Base-by-base conservation (phyloP, 1,139 yeast genomes). In the Suhomyces bribrorum region DNA sequence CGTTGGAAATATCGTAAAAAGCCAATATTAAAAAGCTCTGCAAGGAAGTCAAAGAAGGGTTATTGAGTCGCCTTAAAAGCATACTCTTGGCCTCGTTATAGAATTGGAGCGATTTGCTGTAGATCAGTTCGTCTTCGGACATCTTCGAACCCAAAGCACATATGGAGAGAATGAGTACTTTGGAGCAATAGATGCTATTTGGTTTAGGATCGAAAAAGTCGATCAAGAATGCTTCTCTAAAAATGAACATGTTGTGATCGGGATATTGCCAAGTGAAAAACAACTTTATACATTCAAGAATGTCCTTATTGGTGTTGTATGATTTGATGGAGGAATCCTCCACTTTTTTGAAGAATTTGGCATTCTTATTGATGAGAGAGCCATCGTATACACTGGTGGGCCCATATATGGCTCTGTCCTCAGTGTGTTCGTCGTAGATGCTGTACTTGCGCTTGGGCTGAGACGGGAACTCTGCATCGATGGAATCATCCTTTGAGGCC, bases 221-320 rank as follows among this genome's bases (percentile, higher is more conserved):
- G 42, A 66, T 69, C 32, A 81, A 58, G 50, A 81, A 81, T n/a
- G 84, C 79, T 50, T 81, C 87, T 42, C 87, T 60, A 49, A 79
- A 81, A 14, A 81, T 69, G 49, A 80, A 81, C 67, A 79, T 70
- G 50, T 77, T 77, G 48, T 78, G 76, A 41, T 79, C 84, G 2
- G 86, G 85, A 46, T 81, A 81, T 44, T 79, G 75, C 83, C 84
- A 80, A 22, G 74, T 73, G 54, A 81, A 81, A 52, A 81, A 81
- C 26, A 76, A 62, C 38, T 77, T 73, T 26, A 81, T 55, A 44
- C 82, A 76, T 33, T 72, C 68, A 23, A 78, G 53, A 43, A 78
- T 66, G 38, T 63, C 76, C 2, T 66, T 65, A 45, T 69, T 71
- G 29, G 62, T 61, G 46, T 67, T 67, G 40, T 70, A 48, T 6